Base-by-base conservation (phyloP, 371 early-diverging fungal species). In the Mucor piriformis region DNA sequence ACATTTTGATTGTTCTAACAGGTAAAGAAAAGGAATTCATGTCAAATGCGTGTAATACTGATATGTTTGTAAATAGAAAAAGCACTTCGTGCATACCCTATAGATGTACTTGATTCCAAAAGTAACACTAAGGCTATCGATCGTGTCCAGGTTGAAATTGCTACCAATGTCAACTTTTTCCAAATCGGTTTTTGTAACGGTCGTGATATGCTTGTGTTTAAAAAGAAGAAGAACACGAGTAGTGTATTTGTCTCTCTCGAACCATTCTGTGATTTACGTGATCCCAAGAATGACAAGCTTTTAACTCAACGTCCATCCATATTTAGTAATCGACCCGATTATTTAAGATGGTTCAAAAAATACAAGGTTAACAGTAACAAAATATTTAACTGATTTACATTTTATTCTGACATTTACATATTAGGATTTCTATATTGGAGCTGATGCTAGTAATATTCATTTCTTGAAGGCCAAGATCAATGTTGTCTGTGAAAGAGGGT, bases 401-500 rank as follows among this genome's bases (percentile, higher is more conserved):
- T 50, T 50, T 12, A 12, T 24, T 7, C 35, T 43, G 16, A 51
- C 20, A 24, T 20, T 20, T 40, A 12, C 13, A 33, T 32, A 43
- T 38, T 20, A 86, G 83, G 92, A 93, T 57, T 90, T 91, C 57
- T 93, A 94, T 67, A 85, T 94, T 60, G 91, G 92, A 15, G 83
- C 89, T 5, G 93, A 93, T 61, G 80, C 90, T 5, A 82, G 75
- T 35, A 86, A 87, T 33, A 76, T 94, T 57, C 88, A 90, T 61
- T 91, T 89, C 61, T 71, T 93, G 59, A 83, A 83, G 37, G 75
- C 88, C 12, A 89, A 87, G 60, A 71, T 94, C 54, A 89, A 88
- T 59, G 85, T 94, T n/a, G 93, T 92, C 0, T 92, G 92, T 57
- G 81, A 81, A 27, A 84, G 88, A 57, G 93, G 94, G 4, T 94